Conservation (phyloP, 2,329 filamentous ascomycete species). For the Curvularia sp. region DNA sequence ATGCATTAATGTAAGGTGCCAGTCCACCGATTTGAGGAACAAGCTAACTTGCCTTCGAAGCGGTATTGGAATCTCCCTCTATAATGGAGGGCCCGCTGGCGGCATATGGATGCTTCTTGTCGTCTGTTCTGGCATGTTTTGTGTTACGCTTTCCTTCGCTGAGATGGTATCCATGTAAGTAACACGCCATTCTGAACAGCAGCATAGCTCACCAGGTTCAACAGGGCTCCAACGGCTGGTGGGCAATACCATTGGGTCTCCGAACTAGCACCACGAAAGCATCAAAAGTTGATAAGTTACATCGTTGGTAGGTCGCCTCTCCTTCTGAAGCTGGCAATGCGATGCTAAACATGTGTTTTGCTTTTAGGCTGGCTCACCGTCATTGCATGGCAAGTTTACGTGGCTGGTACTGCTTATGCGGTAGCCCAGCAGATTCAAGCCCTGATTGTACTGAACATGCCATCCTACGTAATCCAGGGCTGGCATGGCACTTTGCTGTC, state of each 20-base stretch:
- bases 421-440: conserved; percentile 32
- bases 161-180: conserved; percentile 44
- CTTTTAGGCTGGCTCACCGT: conserved; percentile 49
- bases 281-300: conserved; percentile 49
- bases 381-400: conserved; percentile 48
- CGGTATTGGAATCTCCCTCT: conserved; percentile 11
- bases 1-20: conserved; percentile 19
- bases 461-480: conserved; percentile 43
- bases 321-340: not conserved
- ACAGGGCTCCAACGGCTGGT: conserved; percentile 26
- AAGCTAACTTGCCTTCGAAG: not conserved
- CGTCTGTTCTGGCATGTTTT: conserved; percentile 28
- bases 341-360: not conserved
- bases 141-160: conserved; percentile 32
- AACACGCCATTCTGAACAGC: not conserved
- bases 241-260: conserved; percentile 33
- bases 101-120: conserved; percentile 37
- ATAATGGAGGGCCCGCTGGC: conserved; percentile 19
- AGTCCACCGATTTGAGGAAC: too few species aligned
- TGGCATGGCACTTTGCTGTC: conserved; percentile 60
- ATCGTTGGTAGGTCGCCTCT: conserved; percentile 44
- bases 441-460: conserved; percentile 46
- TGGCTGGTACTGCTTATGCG: conserved; percentile 35
- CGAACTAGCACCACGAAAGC: conserved; percentile 46
- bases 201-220: not conserved